Conservation (phyloP, 108 stramenopile species). For the Fistulifera pelliculosa region DNA sequence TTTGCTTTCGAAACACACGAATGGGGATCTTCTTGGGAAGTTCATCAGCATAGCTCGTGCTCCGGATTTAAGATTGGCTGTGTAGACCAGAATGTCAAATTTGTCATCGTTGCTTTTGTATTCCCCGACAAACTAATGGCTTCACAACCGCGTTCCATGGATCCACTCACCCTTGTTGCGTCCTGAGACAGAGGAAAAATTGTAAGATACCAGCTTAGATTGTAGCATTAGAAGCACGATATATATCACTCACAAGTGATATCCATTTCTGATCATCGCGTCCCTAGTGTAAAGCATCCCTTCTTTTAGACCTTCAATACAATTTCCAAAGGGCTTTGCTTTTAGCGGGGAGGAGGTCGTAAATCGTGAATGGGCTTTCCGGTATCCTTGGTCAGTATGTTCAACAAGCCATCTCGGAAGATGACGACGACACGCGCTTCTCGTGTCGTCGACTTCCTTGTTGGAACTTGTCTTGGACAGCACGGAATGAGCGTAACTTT, state of each 20-base stretch:
- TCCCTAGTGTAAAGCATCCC: neutral
- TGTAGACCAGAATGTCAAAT: no score
- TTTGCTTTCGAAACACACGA: no score
- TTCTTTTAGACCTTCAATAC: neutral
- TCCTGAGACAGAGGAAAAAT: neutral
- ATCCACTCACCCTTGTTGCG: constrained; percentile 42
- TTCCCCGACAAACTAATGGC: constrained; percentile 33
- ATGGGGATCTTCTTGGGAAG: no score
- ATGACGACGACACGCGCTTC: constrained; percentile 30
- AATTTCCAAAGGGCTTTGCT: neutral
- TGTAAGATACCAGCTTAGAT: no score
- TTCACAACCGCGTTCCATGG: constrained; percentile 37
- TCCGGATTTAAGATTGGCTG: no score
- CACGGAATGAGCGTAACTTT: no score
- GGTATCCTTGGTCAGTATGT: constrained; percentile 20
- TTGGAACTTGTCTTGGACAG: constrained; percentile 2
- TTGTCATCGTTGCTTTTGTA: no score
- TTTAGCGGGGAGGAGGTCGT: constrained; percentile 1
- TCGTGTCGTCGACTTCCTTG: neutral
- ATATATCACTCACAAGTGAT: neutral
- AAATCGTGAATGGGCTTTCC: constrained; percentile 21
- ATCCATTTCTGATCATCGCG: neutral
- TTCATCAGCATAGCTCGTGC: no score
- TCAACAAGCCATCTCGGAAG: constrained; percentile 23
- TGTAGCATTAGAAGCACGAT: neutral